These are phyloP conservation scores for Solanum hybrid DNA, from an alignment of 305 asterid species.

Conservation along the genomic window DNA sequence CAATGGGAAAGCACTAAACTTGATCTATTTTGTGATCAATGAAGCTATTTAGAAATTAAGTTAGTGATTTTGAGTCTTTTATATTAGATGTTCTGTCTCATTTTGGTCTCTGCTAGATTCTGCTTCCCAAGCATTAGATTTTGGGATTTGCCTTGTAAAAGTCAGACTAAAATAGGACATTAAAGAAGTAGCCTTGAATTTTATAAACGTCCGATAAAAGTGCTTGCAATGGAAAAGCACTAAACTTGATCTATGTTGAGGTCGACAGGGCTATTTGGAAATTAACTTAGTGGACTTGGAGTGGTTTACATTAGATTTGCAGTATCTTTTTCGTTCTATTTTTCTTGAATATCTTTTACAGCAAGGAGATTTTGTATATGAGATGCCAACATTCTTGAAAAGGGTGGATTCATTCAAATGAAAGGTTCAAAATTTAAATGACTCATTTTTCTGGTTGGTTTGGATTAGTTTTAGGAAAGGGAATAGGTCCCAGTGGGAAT, in stretches of 20 bases:
- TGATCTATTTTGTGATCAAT: not conserved
- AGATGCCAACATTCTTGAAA: not conserved
- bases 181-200: not conserved
- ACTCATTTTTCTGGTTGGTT: not conserved
- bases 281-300: not conserved
- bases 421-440: not conserved
- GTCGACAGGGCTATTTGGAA: not conserved
- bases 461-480: not conserved
- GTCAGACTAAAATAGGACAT: not conserved
- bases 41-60: not conserved
- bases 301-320: not conserved
- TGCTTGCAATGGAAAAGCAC: not conserved
- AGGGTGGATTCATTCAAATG: not conserved
- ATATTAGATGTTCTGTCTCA: not conserved
- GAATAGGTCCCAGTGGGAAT: not conserved
- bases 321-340: not conserved
- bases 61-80: not conserved
- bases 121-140: not conserved
- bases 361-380: not conserved
- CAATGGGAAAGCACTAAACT: not conserved
- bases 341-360: not conserved
- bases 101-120: not conserved
- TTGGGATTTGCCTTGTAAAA: not conserved
- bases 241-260: not conserved
- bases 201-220: not conserved